A percentile compares a stretch with the other conserved stretches of the same genome.
Conservation (phyloP, 352 stramenopile genomes). For the Globisporangium middletonii region DNA sequence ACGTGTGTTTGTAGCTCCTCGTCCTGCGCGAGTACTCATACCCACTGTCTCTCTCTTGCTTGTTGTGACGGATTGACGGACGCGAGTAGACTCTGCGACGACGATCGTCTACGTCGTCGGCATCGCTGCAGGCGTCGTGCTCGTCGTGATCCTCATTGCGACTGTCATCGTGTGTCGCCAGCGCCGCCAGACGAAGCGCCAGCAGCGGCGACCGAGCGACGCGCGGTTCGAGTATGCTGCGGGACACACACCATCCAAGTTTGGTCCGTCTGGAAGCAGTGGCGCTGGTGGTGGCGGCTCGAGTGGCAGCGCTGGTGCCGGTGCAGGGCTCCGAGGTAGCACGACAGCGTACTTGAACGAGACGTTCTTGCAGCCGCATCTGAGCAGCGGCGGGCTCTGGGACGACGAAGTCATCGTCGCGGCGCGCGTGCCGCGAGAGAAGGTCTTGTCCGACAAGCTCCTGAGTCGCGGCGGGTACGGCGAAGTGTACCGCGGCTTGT, state of each 20-base stretch:
- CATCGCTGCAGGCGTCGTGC: slow-evolving; percentile 1
- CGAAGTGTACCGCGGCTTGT: slow-evolving; percentile 32
- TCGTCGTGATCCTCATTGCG: slow-evolving; percentile 8
- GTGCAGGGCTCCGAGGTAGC: no score
- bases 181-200: neutral
- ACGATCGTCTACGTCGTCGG: slow-evolving; percentile 3
- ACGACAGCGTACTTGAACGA: no score
- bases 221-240: neutral
- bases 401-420: slow-evolving; percentile 30
- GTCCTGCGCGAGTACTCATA: neutral
- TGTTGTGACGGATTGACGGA: neutral
- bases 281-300: neutral
- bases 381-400: slow-evolving; percentile 19
- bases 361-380: no score
- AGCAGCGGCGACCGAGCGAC: neutral
- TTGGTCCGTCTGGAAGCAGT: neutral
- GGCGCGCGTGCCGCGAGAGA: slow-evolving; percentile 25
- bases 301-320: no score
- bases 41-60: no score
- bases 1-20: no score
- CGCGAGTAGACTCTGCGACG: no score
- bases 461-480: slow-evolving; percentile 37
- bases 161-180: slow-evolving; percentile 6
- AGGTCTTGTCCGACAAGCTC: slow-evolving; percentile 13
- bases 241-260: no score